Conservation (phyloP, 1,139 yeast species). For the Saccharomycopsis hybrid region DNA sequence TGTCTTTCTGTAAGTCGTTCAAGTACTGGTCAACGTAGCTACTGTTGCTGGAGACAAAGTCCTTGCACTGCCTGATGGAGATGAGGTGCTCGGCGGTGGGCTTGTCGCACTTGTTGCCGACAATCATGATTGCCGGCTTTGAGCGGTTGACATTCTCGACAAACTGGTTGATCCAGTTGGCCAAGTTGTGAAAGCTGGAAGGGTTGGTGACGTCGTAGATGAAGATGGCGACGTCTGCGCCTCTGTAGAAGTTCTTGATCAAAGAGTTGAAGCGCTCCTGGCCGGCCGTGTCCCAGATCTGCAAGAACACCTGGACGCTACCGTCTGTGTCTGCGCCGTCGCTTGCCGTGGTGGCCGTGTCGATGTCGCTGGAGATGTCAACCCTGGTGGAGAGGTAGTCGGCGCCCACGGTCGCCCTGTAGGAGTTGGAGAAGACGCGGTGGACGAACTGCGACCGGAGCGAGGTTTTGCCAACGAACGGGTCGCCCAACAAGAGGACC, state of each 20-base stretch:
- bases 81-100: conserved; percentile 28
- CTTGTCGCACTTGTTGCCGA: conserved; percentile 50
- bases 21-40: conserved; percentile 32
- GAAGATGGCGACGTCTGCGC: conserved; percentile 52
- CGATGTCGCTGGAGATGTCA: conserved; percentile 10
- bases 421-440: conserved; percentile 50
- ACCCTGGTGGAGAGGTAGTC: conserved; percentile 49
- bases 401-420: conserved; percentile 58
- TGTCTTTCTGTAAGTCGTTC: conserved; percentile 37
- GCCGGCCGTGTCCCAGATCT: conserved; percentile 66
- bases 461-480: conserved; percentile 60
- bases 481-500: conserved; percentile 53
- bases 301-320: conserved; percentile 39
- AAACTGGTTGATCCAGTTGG: conserved; percentile 48
- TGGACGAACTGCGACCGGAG: conserved; percentile 53
- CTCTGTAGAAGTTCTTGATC: conserved; percentile 53
- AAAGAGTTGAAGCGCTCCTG: conserved; percentile 59
- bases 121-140: conserved; percentile 44
- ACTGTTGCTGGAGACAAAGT: conserved; percentile 27
- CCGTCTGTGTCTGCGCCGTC: too few relatives aligned
- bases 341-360: not conserved
- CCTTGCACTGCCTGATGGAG: conserved; percentile 40
- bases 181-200: conserved; percentile 39
- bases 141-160: conserved; percentile 44
- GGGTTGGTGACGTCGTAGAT: conserved; percentile 54